These are phyloP conservation scores for Cardiospermum halicacabum DNA, from an alignment of 345 rosid species.

Conservation along the genomic window DNA sequence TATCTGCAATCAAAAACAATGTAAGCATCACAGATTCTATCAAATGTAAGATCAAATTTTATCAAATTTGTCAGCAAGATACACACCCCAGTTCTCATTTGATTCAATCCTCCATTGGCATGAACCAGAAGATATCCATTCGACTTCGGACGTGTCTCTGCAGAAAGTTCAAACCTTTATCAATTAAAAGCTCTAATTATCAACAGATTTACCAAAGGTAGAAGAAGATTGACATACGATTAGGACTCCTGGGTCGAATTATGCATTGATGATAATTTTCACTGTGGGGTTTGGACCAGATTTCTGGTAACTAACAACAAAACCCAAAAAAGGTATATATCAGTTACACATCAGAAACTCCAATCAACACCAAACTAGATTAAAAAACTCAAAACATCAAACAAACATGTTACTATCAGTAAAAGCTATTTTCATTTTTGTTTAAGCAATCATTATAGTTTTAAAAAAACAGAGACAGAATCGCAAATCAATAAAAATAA, in stretches of 20 bases:
- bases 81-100: slow-evolving; percentile 99
- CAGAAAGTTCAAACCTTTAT: slow-evolving; percentile 1
- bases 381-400: background rate
- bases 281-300: slow-evolving; percentile 87
- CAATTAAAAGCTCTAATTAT: background rate
- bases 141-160: slow-evolving; percentile 38
- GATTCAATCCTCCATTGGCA: slow-evolving; percentile 98
- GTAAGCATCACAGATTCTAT: background rate
- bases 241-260: slow-evolving; percentile 47
- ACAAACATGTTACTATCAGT: background rate
- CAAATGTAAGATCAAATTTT: background rate
- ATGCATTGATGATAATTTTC: slow-evolving; percentile 57
- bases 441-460: no score
- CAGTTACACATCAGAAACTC: background rate
- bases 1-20: slow-evolving; percentile 45
- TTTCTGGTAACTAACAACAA: slow-evolving; percentile 47
- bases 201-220: background rate
- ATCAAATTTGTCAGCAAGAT: background rate
- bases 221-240: slow-evolving; percentile 42
- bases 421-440: no score
- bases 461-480: background rate
- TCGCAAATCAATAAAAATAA: background rate
- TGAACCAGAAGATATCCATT: slow-evolving; percentile 89
- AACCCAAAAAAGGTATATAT: background rate
- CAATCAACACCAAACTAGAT: background rate